Evolutionary conservation across 352 stramenopile species (phyloP).

Genomic region (Phytophthora syringae): DNA sequence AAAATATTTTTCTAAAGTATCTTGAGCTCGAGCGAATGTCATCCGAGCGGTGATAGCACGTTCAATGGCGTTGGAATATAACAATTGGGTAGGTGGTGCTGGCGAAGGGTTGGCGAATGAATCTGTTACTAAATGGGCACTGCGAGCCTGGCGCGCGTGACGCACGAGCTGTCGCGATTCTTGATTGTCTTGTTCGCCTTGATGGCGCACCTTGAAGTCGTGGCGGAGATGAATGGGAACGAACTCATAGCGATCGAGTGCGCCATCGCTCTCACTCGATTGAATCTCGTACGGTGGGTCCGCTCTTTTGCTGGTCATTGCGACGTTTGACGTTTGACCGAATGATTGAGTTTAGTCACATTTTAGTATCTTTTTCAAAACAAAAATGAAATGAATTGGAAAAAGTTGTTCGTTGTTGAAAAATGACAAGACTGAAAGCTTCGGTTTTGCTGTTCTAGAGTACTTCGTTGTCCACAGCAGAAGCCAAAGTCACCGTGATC

Average conservation of each 20-base stretch:
- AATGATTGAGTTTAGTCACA: too few relatives aligned
- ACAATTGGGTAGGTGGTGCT: background rate
- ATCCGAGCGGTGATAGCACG: slow-evolving; percentile 58
- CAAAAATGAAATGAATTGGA: too few relatives aligned
- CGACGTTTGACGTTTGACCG: slow-evolving; percentile 27
- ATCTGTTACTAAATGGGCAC: slow-evolving; percentile 51
- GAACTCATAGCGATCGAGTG: slow-evolving; percentile 44
- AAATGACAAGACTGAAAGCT: too few relatives aligned
- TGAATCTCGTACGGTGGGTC: background rate
- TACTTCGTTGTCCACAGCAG: too few relatives aligned
- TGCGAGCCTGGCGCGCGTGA: slow-evolving; percentile 53
- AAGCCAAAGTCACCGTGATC: too few relatives aligned
- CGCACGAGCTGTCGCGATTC: slow-evolving; percentile 31
- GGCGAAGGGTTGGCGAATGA: slow-evolving; percentile 19
- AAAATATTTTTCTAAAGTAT: slow-evolving; percentile 53
- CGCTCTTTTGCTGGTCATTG: slow-evolving; percentile 17
- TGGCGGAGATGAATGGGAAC: slow-evolving; percentile 50
- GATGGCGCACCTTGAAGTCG: slow-evolving; percentile 50
- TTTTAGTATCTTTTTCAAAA: too few relatives aligned
- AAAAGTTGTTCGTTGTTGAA: too few relatives aligned
- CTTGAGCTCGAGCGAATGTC: slow-evolving; percentile 50
- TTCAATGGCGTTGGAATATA: slow-evolving; percentile 70
- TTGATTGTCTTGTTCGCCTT: slow-evolving; percentile 16
- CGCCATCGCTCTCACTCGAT: slow-evolving; percentile 12
- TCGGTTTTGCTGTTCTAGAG: too few relatives aligned